Evolutionary conservation across 306 rosid species (phyloP).

Genomic region (Glycine soja): DNA sequence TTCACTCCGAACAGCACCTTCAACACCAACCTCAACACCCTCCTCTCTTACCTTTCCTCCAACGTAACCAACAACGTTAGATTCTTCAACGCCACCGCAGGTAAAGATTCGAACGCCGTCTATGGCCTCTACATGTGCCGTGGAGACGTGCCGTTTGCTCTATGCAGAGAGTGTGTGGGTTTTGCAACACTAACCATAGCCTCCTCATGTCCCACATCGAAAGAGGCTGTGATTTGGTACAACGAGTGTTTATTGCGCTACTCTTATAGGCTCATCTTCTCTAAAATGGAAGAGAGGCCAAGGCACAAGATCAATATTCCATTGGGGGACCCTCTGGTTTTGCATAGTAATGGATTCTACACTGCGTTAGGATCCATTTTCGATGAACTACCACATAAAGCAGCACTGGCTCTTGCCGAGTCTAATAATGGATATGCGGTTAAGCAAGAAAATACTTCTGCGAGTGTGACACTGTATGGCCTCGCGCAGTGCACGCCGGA

Average conservation of each 20-base stretch:
- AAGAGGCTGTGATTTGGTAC: conserved; percentile 58
- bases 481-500: conserved; percentile 63
- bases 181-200: conserved; percentile 45
- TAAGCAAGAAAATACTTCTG: conserved; percentile 46
- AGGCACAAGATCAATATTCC: conserved; percentile 49
- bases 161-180: conserved; percentile 56
- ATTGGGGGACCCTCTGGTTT: conserved; percentile 48
- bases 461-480: conserved; percentile 37
- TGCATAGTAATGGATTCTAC: conserved; percentile 42
- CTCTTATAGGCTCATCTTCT: conserved; percentile 46
- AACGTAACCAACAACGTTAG: conserved; percentile 42
- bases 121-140: conserved; percentile 62
- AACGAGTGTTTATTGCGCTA: conserved; percentile 57
- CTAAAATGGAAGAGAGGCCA: conserved; percentile 47
- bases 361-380: conserved; percentile 43
- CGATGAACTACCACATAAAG: conserved; percentile 32
- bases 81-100: conserved; percentile 55
- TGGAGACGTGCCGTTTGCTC: conserved; percentile 48
- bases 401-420: conserved; percentile 26
- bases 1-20: conserved; percentile 54
- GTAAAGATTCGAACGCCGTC: conserved; percentile 21
- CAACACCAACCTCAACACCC: conserved; percentile 45
- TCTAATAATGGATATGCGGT: conserved; percentile 40
- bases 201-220: conserved; percentile 37
- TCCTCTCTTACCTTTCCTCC: conserved; percentile 53